Conservation (phyloP, 345 rosid genomes). For the Euphorbia lathyris region DNA sequence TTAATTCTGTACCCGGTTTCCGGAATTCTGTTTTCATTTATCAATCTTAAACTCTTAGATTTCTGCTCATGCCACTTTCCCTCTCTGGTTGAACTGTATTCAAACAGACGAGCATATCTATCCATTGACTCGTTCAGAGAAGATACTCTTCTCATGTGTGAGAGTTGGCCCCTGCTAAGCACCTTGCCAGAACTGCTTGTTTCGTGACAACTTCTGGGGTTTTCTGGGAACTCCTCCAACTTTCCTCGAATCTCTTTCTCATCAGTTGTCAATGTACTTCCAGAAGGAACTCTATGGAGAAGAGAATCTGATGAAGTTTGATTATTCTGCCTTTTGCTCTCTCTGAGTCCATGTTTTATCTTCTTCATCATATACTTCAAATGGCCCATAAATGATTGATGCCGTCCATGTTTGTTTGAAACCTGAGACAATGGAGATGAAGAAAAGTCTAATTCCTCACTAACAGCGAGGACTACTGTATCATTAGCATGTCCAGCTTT, state of each 20-base stretch:
- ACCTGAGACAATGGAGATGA: conserved; percentile 19
- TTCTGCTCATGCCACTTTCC: conserved; percentile 30
- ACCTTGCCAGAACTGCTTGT: conserved; percentile 19
- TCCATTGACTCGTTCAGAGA: conserved; percentile 53
- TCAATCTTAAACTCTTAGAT: conserved; percentile 62
- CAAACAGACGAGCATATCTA: conserved; percentile 54
- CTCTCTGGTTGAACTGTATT: conserved; percentile 36
- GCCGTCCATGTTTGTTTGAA: conserved; percentile 47
- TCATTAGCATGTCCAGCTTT: conserved; percentile 5
- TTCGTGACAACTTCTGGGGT: conserved; percentile 13
- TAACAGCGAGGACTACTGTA: conserved; percentile 4
- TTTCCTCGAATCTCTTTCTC: conserved; percentile 19
- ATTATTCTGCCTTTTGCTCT: conserved; percentile 31
- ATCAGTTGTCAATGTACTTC: conserved; percentile 1
- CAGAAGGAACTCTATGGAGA: conserved; percentile 19
- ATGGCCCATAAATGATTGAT: conserved; percentile 38
- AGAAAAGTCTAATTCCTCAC: conserved; percentile 26
- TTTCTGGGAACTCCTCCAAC: conserved; percentile 9
- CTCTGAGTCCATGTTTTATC: conserved; percentile 53
- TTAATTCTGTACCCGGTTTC: conserved; percentile 27
- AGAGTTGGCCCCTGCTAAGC: conserved; percentile 12
- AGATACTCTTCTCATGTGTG: conserved; percentile 33
- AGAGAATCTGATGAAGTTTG: neutral
- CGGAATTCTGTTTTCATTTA: conserved; percentile 39
- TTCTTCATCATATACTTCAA: conserved; percentile 56